These are phyloP conservation scores for Mortierella polycephala DNA, from an alignment of 371 early-diverging fungal species.

Conservation along the genomic window DNA sequence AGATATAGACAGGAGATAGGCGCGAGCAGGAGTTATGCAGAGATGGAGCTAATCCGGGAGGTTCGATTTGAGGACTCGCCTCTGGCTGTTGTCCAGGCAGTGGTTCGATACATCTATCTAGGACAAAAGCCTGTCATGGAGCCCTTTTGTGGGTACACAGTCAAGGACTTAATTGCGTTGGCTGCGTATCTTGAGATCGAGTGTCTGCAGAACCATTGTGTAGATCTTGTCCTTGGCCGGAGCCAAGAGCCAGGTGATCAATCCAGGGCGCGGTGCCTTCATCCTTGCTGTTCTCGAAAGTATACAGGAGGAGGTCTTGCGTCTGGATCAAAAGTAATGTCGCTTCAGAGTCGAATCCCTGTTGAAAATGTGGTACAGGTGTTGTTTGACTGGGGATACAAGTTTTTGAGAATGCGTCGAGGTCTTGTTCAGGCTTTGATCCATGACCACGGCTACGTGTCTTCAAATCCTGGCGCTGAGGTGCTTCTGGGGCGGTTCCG, in stretches of 20 bases:
- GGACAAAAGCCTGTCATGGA: conserved; percentile 20
- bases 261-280: no score
- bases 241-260: neutral
- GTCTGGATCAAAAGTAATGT: no score
- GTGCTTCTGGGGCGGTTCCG: conserved; percentile 14
- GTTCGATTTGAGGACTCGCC: conserved; percentile 38
- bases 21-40: neutral
- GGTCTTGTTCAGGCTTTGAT: conserved; percentile 18
- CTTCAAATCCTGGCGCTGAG: neutral
- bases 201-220: conserved; percentile 29
- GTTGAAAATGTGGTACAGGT: conserved; percentile 19
- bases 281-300: neutral
- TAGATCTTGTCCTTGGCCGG: conserved; percentile 30
- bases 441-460: neutral
- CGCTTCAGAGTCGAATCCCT: neutral
- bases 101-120: conserved; percentile 28
- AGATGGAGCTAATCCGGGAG: conserved; percentile 14
- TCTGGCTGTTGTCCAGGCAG: conserved; percentile 33
- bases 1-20: neutral
- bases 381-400: conserved; percentile 40
- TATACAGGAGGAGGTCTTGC: neutral
- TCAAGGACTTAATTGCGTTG: conserved; percentile 41
- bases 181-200: conserved; percentile 26
- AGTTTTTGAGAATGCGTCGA: conserved; percentile 23
- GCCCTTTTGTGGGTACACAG: conserved; percentile 30